Percentiles rank a stretch among this genome's conserved stretches.
These are phyloP conservation scores for Mycena sp. DNA, from an alignment of 1,284 basidiomycete species.

Conservation along the genomic window DNA sequence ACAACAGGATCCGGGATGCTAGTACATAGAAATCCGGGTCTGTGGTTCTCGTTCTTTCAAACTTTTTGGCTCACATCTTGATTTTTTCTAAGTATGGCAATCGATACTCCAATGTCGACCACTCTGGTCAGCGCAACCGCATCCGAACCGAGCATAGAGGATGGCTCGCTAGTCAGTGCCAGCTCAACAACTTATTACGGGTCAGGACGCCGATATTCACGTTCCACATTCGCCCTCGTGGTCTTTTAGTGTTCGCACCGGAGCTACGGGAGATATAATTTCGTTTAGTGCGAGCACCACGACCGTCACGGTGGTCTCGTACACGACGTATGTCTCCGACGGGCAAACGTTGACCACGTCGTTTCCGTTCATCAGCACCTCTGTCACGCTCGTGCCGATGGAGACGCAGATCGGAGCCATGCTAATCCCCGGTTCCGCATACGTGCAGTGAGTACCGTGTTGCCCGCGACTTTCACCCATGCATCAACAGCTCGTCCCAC, in stretches of 20 bases:
- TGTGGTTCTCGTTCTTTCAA: no score
- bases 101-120: no score
- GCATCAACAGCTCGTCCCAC: not conserved
- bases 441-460: not conserved
- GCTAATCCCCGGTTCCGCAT: not conserved
- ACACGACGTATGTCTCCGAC: not conserved
- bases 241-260: slow-evolving; percentile 6
- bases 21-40: no score
- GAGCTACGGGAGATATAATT: not conserved
- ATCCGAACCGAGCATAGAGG: no score
- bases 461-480: not conserved
- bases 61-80: no score
- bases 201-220: no score
- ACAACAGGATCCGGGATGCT: no score
- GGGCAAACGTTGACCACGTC: not conserved
- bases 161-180: no score
- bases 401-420: not conserved
- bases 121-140: no score
- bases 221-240: no score
- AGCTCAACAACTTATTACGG: no score
- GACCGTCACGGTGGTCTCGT: not conserved
- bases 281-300: not conserved
- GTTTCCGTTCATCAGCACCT: not conserved
- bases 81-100: no score
- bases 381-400: not conserved